phyloP scores from a whole-genome alignment of 176 grass and related monocot species.

The Dendrocalamus sinicus region DNA sequence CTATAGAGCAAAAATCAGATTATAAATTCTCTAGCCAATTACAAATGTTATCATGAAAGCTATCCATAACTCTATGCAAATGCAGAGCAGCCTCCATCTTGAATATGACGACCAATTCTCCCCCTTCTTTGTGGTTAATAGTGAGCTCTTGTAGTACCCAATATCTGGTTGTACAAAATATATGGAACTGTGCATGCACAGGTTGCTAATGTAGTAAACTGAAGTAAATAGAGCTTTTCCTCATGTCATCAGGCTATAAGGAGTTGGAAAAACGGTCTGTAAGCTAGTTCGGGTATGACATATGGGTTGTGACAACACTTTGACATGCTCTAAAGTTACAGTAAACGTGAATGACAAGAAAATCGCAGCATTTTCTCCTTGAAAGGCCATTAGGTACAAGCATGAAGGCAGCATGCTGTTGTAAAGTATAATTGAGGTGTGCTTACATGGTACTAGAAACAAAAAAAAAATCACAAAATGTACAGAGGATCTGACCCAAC shows the following conservation, averaged over 20 bases:
- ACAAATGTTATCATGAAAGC: no score
- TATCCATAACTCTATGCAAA: no score
- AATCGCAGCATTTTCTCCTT: not conserved
- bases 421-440: not conserved
- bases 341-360: not conserved
- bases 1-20: no score
- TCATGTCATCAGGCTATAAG: slow-evolving; percentile 7
- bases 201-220: not conserved
- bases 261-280: not conserved
- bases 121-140: not conserved
- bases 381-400: not conserved
- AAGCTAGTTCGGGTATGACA: not conserved
- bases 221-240: not conserved
- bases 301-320: not conserved
- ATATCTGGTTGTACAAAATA: not conserved
- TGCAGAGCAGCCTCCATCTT: no score
- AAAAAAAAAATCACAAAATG: not conserved
- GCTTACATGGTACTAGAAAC: not conserved
- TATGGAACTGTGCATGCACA: not conserved
- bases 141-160: not conserved
- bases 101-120: not conserved
- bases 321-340: not conserved
- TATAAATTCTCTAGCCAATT: no score
- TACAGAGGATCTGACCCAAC: not conserved
- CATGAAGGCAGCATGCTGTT: not conserved